Evolutionary conservation across 2,329 filamentous ascomycete species (phyloP), one percentile per base, ranked within the genome.

Genomic region (Hypoxylon sp.): DNA sequence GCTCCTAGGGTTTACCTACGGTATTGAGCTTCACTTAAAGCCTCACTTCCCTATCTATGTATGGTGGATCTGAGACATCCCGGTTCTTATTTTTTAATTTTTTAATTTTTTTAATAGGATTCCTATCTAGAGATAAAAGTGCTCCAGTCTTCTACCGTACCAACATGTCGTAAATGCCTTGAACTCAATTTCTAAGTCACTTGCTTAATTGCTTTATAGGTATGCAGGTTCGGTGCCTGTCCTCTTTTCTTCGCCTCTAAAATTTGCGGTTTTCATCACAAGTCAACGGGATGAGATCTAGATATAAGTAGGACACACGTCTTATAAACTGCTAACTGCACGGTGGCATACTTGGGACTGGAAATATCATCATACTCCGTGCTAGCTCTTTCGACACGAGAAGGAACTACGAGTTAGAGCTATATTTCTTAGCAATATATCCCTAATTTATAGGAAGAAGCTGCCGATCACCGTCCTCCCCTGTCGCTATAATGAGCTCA

Each of bases 401-500:
- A 44, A 9, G 14, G 44, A 6, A 26, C 19, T 26, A 22, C 11
- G n/a, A 26, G 19, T 14, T 24, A 26, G 44, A 48, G 26, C 9
- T n/a, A 29, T 33, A 26, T 31, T 33, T 33, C 10, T 31, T 29
- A 51, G 10, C 10, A 19, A 26, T 26, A 17, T 35, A 6, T 5
- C 13, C 3, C 42, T 26, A n/a, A 33, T 50, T 11, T 54, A 47
- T 24, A 26, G 5, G 13, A 31, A 8, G 35, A n/a, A 42, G 13
- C 22, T 8, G 31, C 6, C 24, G 11, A 17, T 14, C 17, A 1
- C 54, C 13, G 13, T 50, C 3, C 26, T 26, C 33, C 29, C 13
- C 19, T 17, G 31, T 50, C 47, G 54, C 14, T 14, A 61, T 17
- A 24, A 74, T 72, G 71, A 47, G 31, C 19, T 53, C 61, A 22